These are phyloP conservation scores for Trapa incisa DNA, from an alignment of 345 rosid genomes.

Conservation along the genomic window DNA sequence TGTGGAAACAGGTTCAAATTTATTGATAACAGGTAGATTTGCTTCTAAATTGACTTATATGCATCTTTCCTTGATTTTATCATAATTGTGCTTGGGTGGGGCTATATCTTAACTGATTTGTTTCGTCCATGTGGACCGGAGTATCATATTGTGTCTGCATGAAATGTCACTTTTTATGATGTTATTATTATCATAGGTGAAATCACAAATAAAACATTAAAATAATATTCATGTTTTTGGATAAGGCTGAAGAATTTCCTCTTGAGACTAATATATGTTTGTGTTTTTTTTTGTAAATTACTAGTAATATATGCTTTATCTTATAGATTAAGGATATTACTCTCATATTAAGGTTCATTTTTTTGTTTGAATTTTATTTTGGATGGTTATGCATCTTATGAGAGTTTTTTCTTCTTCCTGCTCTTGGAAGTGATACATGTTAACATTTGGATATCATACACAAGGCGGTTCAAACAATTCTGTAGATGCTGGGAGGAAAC, in stretches of 20 bases:
- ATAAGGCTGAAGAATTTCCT: too few species aligned
- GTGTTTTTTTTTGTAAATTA: too few species aligned
- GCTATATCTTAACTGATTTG: neutral
- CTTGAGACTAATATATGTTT: too few species aligned
- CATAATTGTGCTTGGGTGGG: neutral
- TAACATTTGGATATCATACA: neutral
- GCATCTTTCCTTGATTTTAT: neutral
- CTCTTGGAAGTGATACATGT: neutral
- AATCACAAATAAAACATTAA: too few species aligned
- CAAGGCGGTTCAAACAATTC: neutral
- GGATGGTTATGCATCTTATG: neutral
- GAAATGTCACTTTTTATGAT: too few species aligned
- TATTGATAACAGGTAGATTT: constrained; percentile 87
- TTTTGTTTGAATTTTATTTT: neutral
- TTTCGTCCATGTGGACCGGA: neutral
- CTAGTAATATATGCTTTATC: neutral
- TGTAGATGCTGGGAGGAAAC: neutral
- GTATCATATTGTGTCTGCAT: neutral
- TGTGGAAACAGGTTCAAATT: constrained; percentile 89
- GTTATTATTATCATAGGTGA: too few species aligned
- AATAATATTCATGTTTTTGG: too few species aligned
- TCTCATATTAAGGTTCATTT: neutral
- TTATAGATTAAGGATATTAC: neutral
- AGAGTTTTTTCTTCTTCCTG: neutral
- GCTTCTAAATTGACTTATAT: neutral